Evolutionary conservation across 2,329 filamentous ascomycete genomes (phyloP).

Genomic region (Aspergillus vadensis): DNA sequence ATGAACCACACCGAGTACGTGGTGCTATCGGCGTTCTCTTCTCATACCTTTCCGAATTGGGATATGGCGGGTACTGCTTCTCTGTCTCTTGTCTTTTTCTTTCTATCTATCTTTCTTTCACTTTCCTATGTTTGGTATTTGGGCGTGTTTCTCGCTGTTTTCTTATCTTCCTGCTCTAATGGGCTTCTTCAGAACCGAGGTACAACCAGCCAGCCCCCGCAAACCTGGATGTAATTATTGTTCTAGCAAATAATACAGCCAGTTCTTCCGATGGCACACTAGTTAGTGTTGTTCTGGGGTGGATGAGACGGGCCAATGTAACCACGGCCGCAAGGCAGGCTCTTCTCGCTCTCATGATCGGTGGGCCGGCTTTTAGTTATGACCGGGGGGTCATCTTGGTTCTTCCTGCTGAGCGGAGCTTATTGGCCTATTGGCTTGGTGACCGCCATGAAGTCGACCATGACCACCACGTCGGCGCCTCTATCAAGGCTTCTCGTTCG

Average conservation of each 20-base stretch:
- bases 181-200: neutral
- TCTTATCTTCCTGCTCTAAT: constrained; percentile 1
- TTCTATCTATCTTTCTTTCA: neutral
- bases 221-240: constrained; percentile 4
- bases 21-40: constrained; percentile 8
- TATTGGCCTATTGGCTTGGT: neutral
- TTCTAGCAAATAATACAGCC: constrained; percentile 7
- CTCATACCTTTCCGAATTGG: constrained; percentile 1
- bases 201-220: neutral
- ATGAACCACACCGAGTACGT: neutral
- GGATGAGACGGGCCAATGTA: neutral
- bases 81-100: constrained; percentile 5
- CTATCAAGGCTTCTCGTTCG: neutral
- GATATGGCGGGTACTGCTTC: neutral
- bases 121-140: neutral
- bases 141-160: neutral
- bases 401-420: neutral
- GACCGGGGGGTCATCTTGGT: neutral
- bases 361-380: neutral
- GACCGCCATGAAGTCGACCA: neutral
- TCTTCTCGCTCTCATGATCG: neutral
- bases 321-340: neutral
- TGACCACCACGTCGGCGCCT: neutral
- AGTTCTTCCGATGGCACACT: neutral
- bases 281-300: neutral